Conservation (phyloP, 192 early-diverging fungal genomes). For the Coemansia sp. region DNA sequence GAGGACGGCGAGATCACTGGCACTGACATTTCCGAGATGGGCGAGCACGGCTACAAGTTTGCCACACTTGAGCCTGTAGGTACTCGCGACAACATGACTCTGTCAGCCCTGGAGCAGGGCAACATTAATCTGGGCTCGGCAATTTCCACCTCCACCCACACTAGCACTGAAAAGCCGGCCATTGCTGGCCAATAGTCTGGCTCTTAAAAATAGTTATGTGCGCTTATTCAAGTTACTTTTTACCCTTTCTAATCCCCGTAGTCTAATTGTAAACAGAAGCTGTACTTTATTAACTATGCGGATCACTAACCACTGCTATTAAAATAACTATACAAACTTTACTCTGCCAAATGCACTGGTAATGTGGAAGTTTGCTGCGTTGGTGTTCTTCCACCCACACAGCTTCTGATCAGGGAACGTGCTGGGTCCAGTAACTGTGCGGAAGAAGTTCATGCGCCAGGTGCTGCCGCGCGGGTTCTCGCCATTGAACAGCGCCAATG, state of each 20-base stretch:
- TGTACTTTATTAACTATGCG: background rate
- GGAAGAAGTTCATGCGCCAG: constrained; percentile 58
- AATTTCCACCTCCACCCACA: constrained; percentile 20
- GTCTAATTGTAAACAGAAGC: no score
- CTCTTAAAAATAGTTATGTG: no score
- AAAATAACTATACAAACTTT: constrained; percentile 8
- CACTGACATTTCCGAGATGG: constrained; percentile 81
- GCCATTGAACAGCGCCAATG: constrained; percentile 51
- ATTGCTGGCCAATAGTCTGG: background rate
- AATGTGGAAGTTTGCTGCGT: constrained; percentile 50
- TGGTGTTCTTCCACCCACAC: constrained; percentile 50
- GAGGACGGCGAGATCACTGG: constrained; percentile 73
- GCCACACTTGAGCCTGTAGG: constrained; percentile 32
- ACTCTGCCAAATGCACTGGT: constrained; percentile 41
- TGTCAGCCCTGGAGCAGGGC: constrained; percentile 29
- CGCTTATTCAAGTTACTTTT: background rate
- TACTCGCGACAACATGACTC: constrained; percentile 17
- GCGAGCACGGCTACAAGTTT: constrained; percentile 64
- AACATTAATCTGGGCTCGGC: constrained; percentile 9
- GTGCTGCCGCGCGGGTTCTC: constrained; percentile 36
- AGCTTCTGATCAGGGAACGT: constrained; percentile 51
- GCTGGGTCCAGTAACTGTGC: constrained; percentile 35
- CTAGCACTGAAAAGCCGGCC: constrained; percentile 25
- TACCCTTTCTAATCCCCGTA: background rate
- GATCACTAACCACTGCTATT: background rate